These are phyloP conservation scores for Tuber aestivum DNA, from an alignment of 495 filamentous ascomycete genomes.

Conservation along the genomic window DNA sequence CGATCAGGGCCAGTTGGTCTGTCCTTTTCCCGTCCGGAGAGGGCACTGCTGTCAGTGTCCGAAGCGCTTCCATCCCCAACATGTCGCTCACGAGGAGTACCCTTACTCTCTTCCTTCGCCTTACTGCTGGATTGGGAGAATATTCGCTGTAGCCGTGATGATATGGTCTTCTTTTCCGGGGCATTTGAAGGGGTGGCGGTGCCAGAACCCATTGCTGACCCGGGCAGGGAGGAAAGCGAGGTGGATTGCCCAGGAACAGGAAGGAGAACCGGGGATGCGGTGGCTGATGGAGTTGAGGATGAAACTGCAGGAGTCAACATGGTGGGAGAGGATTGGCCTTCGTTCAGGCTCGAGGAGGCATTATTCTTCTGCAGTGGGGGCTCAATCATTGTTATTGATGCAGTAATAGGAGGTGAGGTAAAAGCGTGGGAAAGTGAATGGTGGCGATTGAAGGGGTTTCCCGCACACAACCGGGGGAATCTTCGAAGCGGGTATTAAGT, in stretches of 20 bases:
- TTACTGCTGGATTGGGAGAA: constrained; percentile 39
- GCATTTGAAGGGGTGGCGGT: constrained; percentile 23
- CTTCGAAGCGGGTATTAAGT: constrained; percentile 13
- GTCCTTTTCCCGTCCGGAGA: constrained; percentile 27
- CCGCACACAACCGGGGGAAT: constrained; percentile 28
- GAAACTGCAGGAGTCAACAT: constrained; percentile 30
- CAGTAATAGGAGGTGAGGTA: constrained; percentile 34
- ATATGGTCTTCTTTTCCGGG: constrained; percentile 41
- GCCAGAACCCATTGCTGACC: constrained; percentile 21
- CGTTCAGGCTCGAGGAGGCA: constrained; percentile 14
- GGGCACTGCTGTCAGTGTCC: constrained; percentile 38
- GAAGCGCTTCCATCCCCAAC: constrained; percentile 32
- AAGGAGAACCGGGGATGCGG: constrained; percentile 37
- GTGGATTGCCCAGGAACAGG: constrained; percentile 23
- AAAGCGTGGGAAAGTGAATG: constrained; percentile 38
- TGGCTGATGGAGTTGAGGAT: constrained; percentile 32
- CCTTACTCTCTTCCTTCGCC: constrained; percentile 23
- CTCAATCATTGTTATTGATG: constrained; percentile 44
- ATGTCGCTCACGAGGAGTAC: constrained; percentile 21
- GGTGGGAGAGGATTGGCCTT: constrained; percentile 24
- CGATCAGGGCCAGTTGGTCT: constrained; percentile 31
- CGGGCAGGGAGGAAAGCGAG: constrained; percentile 31
- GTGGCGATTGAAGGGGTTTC: constrained; percentile 40
- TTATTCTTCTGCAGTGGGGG: constrained; percentile 36
- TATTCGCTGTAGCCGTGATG: constrained; percentile 39